phyloP scores from a whole-genome alignment of 108 stramenopile species.

The Discostella stelligeroides region DNA sequence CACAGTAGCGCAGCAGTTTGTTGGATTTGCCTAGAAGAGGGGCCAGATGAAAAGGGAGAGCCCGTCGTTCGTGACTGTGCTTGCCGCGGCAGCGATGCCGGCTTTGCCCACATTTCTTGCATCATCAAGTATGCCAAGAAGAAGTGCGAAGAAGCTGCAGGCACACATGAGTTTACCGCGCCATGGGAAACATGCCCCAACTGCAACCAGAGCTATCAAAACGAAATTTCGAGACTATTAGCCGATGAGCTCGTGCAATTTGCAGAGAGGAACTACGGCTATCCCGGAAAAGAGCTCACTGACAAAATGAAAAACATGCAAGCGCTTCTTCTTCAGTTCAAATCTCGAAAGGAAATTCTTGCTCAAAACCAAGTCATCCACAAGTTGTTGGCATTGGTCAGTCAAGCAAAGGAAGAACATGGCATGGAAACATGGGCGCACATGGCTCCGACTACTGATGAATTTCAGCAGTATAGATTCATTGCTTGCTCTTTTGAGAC shows the following conservation, averaged over 20 bases:
- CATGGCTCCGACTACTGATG: background rate
- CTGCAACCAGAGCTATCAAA: conserved; percentile 11
- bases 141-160: conserved; percentile 5
- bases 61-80: conserved; percentile 15
- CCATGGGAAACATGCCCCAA: conserved; percentile 10
- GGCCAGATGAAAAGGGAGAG: conserved; percentile 8
- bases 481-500: background rate
- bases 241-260: background rate
- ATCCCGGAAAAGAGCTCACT: no score
- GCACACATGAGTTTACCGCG: no score
- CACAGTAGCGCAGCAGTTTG: conserved; percentile 9
- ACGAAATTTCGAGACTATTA: background rate
- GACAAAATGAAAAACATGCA: background rate
- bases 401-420: background rate
- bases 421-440: background rate
- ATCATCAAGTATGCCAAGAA: conserved; percentile 16
- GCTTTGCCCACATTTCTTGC: conserved; percentile 12
- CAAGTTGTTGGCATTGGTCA: background rate
- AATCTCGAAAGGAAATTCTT: background rate
- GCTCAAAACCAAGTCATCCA: no score
- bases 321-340: background rate
- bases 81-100: conserved; percentile 6
- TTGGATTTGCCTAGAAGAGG: conserved; percentile 25
- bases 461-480: background rate
- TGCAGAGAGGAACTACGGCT: background rate